Percentiles rank a stretch among this genome's conserved stretches.
Conservation (phyloP, 2,329 filamentous ascomycete genomes). For the Talaromyces atroroseus region DNA sequence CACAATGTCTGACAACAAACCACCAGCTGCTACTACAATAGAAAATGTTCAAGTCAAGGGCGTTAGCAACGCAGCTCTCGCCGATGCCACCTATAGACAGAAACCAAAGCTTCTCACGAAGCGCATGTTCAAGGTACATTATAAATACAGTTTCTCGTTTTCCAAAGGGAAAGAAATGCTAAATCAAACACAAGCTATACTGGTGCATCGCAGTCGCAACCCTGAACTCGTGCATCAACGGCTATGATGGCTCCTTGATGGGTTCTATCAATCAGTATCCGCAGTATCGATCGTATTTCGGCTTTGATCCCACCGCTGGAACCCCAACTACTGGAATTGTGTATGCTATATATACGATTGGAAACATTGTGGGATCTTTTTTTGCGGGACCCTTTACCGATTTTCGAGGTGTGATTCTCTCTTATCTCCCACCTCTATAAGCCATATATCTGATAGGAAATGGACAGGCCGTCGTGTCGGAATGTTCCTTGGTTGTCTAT, state of each 20-base stretch:
- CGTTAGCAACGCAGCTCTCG: slow-evolving; percentile 24
- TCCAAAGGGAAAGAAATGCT: not conserved
- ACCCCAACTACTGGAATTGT: slow-evolving; percentile 44
- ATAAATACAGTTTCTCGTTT: no score
- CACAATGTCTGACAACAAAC: no score
- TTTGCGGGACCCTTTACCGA: slow-evolving; percentile 41
- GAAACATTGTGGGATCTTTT: slow-evolving; percentile 42
- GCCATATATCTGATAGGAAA: not conserved
- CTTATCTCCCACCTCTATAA: no score
- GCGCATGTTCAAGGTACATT: slow-evolving; percentile 40
- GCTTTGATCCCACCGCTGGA: slow-evolving; percentile 33
- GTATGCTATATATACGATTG: slow-evolving; percentile 46
- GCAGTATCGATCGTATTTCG: slow-evolving; percentile 42
- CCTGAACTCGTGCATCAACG: slow-evolving; percentile 44
- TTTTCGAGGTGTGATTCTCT: slow-evolving; percentile 24
- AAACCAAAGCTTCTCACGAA: slow-evolving; percentile 33
- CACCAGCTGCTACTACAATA: no score
- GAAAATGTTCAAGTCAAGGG: not conserved
- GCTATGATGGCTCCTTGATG: slow-evolving; percentile 48
- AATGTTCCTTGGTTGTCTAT: slow-evolving; percentile 23
- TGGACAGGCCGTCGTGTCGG: slow-evolving; percentile 22
- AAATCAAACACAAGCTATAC: slow-evolving; percentile 33
- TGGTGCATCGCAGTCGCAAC: slow-evolving; percentile 38
- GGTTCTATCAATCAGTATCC: slow-evolving; percentile 44
- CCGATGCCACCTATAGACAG: slow-evolving; percentile 27